These are phyloP conservation scores for Rhodotorula kratochvilovae DNA, from an alignment of 768 basidiomycete genomes.

Conservation along the genomic window DNA sequence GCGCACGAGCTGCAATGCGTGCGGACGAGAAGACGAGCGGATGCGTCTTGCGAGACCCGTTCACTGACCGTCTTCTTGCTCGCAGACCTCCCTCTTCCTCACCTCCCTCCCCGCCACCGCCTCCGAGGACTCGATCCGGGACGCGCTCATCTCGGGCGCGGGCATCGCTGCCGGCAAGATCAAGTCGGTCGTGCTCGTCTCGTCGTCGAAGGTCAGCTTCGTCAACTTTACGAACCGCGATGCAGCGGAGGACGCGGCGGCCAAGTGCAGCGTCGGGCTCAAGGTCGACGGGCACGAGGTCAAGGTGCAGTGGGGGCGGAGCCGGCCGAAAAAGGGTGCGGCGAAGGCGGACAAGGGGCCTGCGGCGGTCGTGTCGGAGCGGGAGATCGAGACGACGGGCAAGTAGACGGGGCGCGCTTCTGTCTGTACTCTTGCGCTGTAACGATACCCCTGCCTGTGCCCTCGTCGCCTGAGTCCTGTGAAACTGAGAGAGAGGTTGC, in stretches of 20 bases:
- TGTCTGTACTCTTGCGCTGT: no score
- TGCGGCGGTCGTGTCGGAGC: constrained; percentile 28
- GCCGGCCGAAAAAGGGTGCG: constrained; percentile 50
- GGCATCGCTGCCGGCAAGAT: constrained; percentile 57
- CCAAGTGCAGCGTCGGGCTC: constrained; percentile 83
- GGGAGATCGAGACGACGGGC: constrained; percentile 35
- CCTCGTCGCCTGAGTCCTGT: no score
- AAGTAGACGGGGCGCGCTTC: constrained; percentile 4
- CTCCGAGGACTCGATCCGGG: constrained; percentile 69
- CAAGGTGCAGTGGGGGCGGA: constrained; percentile 82
- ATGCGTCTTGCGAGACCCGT: no score
- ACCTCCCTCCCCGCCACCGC: constrained; percentile 66
- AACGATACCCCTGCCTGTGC: no score
- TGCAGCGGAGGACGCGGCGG: constrained; percentile 80
- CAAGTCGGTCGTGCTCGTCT: constrained; percentile 78
- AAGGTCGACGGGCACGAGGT: constrained; percentile 74
- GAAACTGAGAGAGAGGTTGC: no score
- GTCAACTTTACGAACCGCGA: constrained; percentile 81
- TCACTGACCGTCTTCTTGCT: constrained; percentile 1
- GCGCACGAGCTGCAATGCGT: no score
- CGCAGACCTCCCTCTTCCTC: constrained; percentile 76
- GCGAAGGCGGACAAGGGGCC: constrained; percentile 52
- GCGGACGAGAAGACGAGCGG: no score
- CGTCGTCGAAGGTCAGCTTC: constrained; percentile 81
- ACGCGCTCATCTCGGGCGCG: constrained; percentile 64